phyloP scores from a whole-genome alignment of 2,329 filamentous ascomycete genomes.

The Diaporthe longicolla region DNA sequence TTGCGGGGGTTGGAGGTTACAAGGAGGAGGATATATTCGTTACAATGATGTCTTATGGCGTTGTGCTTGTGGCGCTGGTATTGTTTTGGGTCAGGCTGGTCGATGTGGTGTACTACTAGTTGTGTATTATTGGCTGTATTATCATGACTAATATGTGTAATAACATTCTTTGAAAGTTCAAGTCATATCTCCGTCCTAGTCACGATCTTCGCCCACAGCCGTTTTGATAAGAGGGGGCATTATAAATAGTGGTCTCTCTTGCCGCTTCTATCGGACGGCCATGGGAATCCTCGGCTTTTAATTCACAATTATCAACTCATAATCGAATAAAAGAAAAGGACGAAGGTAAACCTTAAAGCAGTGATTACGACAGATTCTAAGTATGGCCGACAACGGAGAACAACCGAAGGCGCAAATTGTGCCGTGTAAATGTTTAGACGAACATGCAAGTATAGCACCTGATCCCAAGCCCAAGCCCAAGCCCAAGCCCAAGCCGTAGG shows the following conservation, averaged over 20 bases:
- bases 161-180: constrained; percentile 25
- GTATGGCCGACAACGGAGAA: constrained; percentile 18
- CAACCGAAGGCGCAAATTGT: constrained; percentile 8
- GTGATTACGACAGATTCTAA: not conserved
- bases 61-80: constrained; percentile 20
- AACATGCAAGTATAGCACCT: constrained; percentile 14
- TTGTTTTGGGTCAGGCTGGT: constrained; percentile 36
- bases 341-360: not conserved
- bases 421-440: constrained; percentile 29
- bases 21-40: constrained; percentile 40
- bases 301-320: not conserved
- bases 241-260: not conserved
- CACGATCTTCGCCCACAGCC: not conserved
- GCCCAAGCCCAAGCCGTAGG: not conserved
- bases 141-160: constrained; percentile 29
- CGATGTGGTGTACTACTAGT: constrained; percentile 33
- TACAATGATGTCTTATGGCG: constrained; percentile 38
- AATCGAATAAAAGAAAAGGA: not conserved
- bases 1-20: not conserved
- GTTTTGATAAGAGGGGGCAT: not conserved
- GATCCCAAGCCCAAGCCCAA: not conserved
- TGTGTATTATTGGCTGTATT: constrained; percentile 20
- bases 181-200: not conserved
- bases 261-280: not conserved
- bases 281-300: too few relatives aligned